Conservation (phyloP, 1,284 basidiomycete genomes). For the Puccinia novopanici region DNA sequence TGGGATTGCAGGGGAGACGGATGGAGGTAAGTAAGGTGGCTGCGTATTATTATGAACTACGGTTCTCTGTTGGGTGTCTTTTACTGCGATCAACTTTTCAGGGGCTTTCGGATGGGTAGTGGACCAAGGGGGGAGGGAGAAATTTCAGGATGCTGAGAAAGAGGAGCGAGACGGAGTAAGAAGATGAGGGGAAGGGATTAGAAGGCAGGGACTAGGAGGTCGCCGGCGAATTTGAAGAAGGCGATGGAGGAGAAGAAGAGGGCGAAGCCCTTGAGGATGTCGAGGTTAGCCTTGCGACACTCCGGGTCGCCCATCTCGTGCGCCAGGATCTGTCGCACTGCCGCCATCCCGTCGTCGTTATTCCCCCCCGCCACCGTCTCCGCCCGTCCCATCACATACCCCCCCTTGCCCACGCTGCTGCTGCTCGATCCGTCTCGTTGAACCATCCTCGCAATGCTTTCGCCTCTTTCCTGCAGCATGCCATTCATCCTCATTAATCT, state of each 20-base stretch:
- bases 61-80: too few relatives aligned
- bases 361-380: too few relatives aligned
- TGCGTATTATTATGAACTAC: too few relatives aligned
- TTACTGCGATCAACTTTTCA: too few relatives aligned
- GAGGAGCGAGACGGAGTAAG: background rate
- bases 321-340: conserved; percentile 28
- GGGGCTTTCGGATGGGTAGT: too few relatives aligned
- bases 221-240: conserved; percentile 39
- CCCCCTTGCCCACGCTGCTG: conserved; percentile 15
- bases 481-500: too few relatives aligned
- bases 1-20: too few relatives aligned
- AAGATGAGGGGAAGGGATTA: background rate
- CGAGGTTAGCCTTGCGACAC: conserved; percentile 29
- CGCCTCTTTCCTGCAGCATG: background rate
- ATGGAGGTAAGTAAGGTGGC: too few relatives aligned
- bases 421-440: conserved; percentile 4
- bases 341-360: conserved; percentile 20
- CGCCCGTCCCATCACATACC: background rate
- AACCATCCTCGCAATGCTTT: background rate
- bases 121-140: background rate
- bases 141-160: background rate
- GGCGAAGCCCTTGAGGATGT: conserved; percentile 30
- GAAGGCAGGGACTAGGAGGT: conserved; percentile 40
- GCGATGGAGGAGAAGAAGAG: conserved; percentile 29
- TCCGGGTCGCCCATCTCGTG: conserved; percentile 40